Base-by-base conservation (phyloP, 1,139 yeast genomes). In the Debaryomycetaceae sp. region DNA sequence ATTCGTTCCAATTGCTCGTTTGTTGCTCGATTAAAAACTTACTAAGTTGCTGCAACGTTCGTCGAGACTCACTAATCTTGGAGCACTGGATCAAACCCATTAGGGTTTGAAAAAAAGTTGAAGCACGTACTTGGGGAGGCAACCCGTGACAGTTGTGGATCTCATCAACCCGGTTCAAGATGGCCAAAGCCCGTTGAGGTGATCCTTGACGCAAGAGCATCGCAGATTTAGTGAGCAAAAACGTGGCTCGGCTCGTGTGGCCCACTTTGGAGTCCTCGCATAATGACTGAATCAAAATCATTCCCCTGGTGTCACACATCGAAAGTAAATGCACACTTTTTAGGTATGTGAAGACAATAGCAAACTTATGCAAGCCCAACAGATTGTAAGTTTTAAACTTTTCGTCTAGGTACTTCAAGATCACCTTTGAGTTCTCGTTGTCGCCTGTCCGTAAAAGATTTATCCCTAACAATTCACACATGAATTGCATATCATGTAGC, bases 181-280 rank as follows among this genome's bases (percentile, higher is more conserved):
- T 30, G 3, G 28, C 18, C 20, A 34, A 24, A 1, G 56, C 49
- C 11, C 37, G 35, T 1, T 27, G 19, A 1, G 61, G 56, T n/a
- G 57, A 50, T 1, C 66, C 61, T 29, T 58, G 45, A 30, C 49
- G 48, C 4, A 59, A 39, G 30, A 50, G 60, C 11, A 56, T 42
- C 37, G 45, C 44, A 14, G 49, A 37, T 36, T 46, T 51, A 30
- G 44, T 41, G 14, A 58, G 29, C 27, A 51, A 34, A 17, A 58
- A 38, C 18, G 56, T 30, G 11, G 47, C 43, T 23, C 46, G 43
- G 2, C 57, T 38, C 2, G 37, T 28, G 10, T 38, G 34, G 32
- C 51, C 55, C 2, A 46, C 21, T 4, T 27, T 22, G 2, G 34
- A 38, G 27, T 39, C 37, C 9, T 16, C 27, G 15, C 45, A 26